phyloP scores from a whole-genome alignment of 2,329 filamentous ascomycete species.

The Colletotrichum coccodes region DNA sequence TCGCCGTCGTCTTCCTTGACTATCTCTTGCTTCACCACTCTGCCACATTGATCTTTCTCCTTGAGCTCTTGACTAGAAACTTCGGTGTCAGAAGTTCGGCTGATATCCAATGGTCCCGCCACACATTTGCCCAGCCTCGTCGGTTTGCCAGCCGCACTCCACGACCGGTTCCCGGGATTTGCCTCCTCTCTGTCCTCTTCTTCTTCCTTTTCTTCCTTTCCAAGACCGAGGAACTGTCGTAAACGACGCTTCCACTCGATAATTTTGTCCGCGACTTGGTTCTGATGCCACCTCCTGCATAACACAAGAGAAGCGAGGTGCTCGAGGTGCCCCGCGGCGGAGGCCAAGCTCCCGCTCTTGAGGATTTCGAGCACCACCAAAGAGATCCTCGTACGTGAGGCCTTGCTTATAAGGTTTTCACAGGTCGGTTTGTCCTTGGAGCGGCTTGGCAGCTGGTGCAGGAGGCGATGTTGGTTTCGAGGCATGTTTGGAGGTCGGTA shows the following conservation, averaged over 20 bases:
- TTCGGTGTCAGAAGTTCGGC: neutral
- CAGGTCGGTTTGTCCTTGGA: constrained; percentile 10
- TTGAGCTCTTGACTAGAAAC: neutral
- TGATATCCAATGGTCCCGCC: neutral
- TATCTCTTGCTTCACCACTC: neutral
- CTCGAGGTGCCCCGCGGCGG: neutral
- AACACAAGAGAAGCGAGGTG: constrained; percentile 4
- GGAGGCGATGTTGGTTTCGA: neutral
- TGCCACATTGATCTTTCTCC: neutral
- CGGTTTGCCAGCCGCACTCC: neutral
- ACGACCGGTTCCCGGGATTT: no score
- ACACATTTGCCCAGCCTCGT: neutral
- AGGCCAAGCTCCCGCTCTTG: neutral
- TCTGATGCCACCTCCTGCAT: constrained; percentile 13
- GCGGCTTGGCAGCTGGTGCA: constrained; percentile 4
- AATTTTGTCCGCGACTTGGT: neutral
- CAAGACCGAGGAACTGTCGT: neutral
- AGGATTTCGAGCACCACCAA: neutral
- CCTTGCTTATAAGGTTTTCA: neutral
- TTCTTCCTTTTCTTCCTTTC: fast-evolving
- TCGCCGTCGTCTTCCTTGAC: neutral
- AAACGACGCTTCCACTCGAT: neutral
- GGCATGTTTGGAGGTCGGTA: constrained; percentile 2
- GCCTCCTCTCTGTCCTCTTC: neutral
- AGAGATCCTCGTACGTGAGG: neutral